Evolutionary conservation across 2,329 filamentous ascomycete genomes (phyloP), one percentile per base, ranked within the genome.

Genomic region (Zasmidium angulare): DNA sequence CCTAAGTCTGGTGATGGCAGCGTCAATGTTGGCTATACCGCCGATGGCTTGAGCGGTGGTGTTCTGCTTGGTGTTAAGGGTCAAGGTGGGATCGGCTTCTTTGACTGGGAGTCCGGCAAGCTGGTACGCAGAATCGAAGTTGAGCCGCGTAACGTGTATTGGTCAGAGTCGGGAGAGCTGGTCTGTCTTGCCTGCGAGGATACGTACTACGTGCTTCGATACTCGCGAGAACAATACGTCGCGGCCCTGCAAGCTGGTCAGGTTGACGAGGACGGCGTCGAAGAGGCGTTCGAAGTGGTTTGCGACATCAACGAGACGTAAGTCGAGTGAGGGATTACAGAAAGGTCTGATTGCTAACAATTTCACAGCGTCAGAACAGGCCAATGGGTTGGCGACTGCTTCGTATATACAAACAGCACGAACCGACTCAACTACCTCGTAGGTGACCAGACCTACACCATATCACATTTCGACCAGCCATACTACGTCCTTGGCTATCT

Each of bases 401-500:
- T 99, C 82, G 93, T 98, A 75, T 99, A 98, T 83, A 97, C 95
- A 56, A 98, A 96, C 82, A 90, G 85, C 75, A 96, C 93, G 10
- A 97, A 98, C 82, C 90, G 95, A 63, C 82, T 99, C 61, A 98
- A 98, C 81, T 98, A 98, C 79, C 86, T 99, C 21, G 93, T 99
- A 14, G 95, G 95, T 66, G 95, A 98, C 77, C 93, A 98, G 79
- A 96, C 92, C 14, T 97, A 98, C 82, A 97, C 93, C 2, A 90
- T 99, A 66, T 95, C 93, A 12, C 93, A 98, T 78, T 98, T 97
- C 71, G 95, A 99, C 77, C 89, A 93, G 74, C 86, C 92, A 23
- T 92, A 96, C 87, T 99, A 98, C 76, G 85, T 96, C 23, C 84
- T 99, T 24, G 93, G 95, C 51, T 99, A 99, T 76, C 90, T 99